A percentile compares a stretch with the other conserved stretches of the same genome.
These are phyloP conservation scores for peach (Prunus persica) DNA, from an alignment of 306 rosid genomes.

Conservation along the genomic window DNA sequence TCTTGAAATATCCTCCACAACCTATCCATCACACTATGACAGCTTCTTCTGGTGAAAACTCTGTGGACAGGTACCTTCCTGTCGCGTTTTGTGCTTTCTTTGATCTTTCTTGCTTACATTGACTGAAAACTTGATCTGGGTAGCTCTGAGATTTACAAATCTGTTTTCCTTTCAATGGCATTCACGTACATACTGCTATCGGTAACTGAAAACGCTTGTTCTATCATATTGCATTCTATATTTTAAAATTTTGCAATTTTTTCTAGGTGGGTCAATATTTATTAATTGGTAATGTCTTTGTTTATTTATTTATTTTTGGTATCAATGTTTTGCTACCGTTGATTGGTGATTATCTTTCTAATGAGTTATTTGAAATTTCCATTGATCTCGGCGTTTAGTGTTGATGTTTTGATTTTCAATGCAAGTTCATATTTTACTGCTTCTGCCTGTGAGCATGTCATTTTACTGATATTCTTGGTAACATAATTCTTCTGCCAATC, in stretches of 20 bases:
- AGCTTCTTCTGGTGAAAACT: constrained; percentile 33
- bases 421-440: not conserved
- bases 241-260: not conserved
- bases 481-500: not conserved
- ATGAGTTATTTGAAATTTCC: not conserved
- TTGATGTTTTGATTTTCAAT: not conserved
- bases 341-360: not conserved
- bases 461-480: not conserved
- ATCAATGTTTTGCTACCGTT: not conserved
- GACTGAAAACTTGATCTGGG: constrained; percentile 9
- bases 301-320: not conserved
- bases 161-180: not conserved
- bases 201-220: not conserved
- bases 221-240: not conserved
- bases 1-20: not conserved
- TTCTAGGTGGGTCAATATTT: not conserved
- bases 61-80: constrained; percentile 36
- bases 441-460: not conserved
- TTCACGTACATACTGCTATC: not conserved
- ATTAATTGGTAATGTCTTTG: not conserved
- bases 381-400: not conserved
- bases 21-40: constrained; percentile 40
- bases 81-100: not conserved
- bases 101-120: not conserved
- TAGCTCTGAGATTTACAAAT: not conserved